A percentile compares a stretch with the other conserved stretches of the same genome.
Conservation (phyloP, 225 moss, liverwort and hornwort genomes). For the Rhytidiadelphus loreus region DNA sequence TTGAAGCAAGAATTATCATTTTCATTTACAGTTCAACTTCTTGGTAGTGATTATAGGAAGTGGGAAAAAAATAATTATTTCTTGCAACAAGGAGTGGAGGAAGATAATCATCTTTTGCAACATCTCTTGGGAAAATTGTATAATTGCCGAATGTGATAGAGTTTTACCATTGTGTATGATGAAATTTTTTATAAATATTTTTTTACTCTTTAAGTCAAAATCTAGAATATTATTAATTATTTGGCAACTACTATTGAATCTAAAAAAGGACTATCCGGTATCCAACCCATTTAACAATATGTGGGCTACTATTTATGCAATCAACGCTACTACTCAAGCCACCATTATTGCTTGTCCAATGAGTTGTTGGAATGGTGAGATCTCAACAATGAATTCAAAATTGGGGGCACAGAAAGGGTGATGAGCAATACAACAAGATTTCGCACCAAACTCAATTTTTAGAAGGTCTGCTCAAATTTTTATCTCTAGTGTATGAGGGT, state of each 20-base stretch:
- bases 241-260: fast-evolving
- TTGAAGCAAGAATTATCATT: neutral
- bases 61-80: too few species aligned
- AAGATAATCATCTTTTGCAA: neutral
- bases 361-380: neutral
- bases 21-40: fast-evolving
- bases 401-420: fast-evolving
- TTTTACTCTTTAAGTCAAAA: neutral
- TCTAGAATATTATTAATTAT: neutral
- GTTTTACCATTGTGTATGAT: neutral
- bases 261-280: fast-evolving
- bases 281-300: neutral
- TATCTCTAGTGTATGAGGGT: fast-evolving
- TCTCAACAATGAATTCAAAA: fast-evolving
- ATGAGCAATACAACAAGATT: neutral
- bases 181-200: neutral
- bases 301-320: fast-evolving
- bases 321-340: neutral
- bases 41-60: too few species aligned
- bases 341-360: neutral
- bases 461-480: neutral
- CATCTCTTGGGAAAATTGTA: neutral
- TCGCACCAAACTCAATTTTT: neutral
- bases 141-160: neutral
- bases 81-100: neutral